Evolutionary conservation across 148 eudicot genomes (phyloP).

Genomic region (Amaranthus hypochondriacus): DNA sequence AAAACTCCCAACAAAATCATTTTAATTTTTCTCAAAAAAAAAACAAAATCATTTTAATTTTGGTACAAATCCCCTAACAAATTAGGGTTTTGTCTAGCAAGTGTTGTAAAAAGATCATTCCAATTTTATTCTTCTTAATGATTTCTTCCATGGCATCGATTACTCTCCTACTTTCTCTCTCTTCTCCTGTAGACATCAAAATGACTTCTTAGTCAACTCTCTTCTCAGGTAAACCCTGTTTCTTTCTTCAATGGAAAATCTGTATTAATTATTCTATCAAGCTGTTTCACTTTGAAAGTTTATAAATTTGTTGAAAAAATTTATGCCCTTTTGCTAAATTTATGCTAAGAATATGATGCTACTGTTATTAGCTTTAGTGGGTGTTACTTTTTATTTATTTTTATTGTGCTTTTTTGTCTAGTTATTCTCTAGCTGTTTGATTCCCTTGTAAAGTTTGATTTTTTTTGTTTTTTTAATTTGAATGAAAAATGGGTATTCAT

Average conservation of each 20-base stretch:
- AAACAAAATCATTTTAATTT: neutral
- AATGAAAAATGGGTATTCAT: conserved; percentile 3
- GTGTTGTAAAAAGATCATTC: neutral
- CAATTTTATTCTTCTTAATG: neutral
- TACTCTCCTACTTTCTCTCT: neutral
- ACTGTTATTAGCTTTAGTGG: conserved; percentile 7
- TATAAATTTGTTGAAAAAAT: neutral
- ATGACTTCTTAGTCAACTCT: neutral
- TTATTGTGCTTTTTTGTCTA: neutral
- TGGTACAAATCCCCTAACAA: neutral
- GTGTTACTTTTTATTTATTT: conserved; percentile 12
- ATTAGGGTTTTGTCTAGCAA: conserved; percentile 23
- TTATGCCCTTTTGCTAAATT: neutral
- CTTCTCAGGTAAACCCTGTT: conserved; percentile 16
- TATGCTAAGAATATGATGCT: conserved; percentile 8
- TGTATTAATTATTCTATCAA: neutral
- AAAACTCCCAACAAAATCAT: neutral
- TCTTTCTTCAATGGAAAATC: neutral
- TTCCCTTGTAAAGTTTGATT: conserved; percentile 9
- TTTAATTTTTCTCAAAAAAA: neutral
- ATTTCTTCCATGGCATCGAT: neutral
- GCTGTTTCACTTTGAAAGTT: neutral
- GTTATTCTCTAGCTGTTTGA: neutral
- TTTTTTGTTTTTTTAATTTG: conserved; percentile 7
- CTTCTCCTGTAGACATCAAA: no score